Conservation (phyloP, 2,329 filamentous ascomycete species). For the Plectosphaerella plurivora region DNA sequence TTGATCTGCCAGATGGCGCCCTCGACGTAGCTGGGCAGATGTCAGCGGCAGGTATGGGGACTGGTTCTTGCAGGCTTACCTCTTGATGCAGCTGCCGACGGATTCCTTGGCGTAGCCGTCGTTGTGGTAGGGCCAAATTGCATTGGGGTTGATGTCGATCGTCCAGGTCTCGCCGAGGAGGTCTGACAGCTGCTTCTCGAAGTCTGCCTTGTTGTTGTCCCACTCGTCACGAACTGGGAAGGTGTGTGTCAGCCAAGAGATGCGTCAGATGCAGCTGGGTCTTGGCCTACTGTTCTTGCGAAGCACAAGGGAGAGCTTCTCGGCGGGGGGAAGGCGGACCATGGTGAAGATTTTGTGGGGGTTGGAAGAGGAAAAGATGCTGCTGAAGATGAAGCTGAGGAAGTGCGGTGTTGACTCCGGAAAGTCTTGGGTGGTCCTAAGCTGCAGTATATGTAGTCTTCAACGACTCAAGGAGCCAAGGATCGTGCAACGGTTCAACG, state of each 20-base stretch:
- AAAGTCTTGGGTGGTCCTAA: too few species aligned
- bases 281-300: slow-evolving; percentile 44
- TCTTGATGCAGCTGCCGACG: slow-evolving; percentile 37
- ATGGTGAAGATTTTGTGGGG: slow-evolving; percentile 15
- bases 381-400: too few species aligned
- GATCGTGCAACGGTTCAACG: too few species aligned
- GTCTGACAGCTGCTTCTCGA: slow-evolving; percentile 38
- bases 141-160: slow-evolving; percentile 40
- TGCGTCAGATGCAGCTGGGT: neutral
- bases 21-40: slow-evolving; percentile 35
- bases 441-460: too few species aligned
- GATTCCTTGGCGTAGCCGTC: slow-evolving; percentile 35
- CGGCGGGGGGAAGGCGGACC: slow-evolving; percentile 37
- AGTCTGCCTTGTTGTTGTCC: slow-evolving; percentile 39
- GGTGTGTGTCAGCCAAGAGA: slow-evolving; percentile 6
- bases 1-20: slow-evolving; percentile 35
- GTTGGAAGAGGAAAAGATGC: too few species aligned
- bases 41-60: too few species aligned
- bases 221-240: slow-evolving; percentile 46
- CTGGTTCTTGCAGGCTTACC: slow-evolving; percentile 22
- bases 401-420: too few species aligned
- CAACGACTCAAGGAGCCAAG: too few species aligned
- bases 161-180: slow-evolving; percentile 45
- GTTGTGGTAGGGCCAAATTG: slow-evolving; percentile 41
- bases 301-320: slow-evolving; percentile 45